These are phyloP conservation scores for Xylaria sp. DNA, from an alignment of 2,329 filamentous ascomycete genomes.

Conservation along the genomic window DNA sequence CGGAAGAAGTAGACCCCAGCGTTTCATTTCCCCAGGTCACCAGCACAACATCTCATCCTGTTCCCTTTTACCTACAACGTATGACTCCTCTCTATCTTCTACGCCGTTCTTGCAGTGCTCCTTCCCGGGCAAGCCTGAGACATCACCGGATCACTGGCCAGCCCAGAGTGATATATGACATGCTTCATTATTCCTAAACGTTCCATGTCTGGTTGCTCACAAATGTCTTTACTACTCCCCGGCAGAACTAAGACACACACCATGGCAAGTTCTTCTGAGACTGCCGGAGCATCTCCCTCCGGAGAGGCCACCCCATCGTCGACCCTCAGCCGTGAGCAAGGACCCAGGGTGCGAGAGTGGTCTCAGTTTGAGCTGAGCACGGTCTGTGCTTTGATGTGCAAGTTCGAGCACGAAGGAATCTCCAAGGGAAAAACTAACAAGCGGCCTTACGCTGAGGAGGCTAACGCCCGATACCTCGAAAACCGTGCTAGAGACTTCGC, in stretches of 20 bases:
- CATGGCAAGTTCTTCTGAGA: conserved; percentile 23
- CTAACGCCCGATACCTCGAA: not conserved
- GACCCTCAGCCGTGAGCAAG: not conserved
- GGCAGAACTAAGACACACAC: not conserved
- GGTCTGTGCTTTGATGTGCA: conserved; percentile 47
- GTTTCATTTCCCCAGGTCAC: not conserved
- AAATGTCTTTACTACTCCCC: not conserved
- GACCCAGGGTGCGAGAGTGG: conserved; percentile 35
- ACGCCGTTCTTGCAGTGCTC: not conserved
- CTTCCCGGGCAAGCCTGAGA: not conserved
- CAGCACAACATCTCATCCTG: not conserved
- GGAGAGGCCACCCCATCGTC: not conserved
- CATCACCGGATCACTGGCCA: not conserved
- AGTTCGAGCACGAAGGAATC: conserved; percentile 33
- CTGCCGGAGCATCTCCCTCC: not conserved
- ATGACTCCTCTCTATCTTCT: not conserved
- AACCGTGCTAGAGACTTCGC: conserved; percentile 39
- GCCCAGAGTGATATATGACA: not conserved
- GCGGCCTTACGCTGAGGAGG: not conserved
- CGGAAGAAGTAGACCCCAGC: not conserved
- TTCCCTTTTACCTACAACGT: not conserved
- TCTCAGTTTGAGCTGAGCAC: conserved; percentile 44
- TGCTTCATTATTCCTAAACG: not conserved
- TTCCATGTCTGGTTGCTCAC: not conserved
- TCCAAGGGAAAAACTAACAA: not conserved